phyloP scores from a whole-genome alignment of 768 basidiomycete genomes.

The Mycena floridula region DNA sequence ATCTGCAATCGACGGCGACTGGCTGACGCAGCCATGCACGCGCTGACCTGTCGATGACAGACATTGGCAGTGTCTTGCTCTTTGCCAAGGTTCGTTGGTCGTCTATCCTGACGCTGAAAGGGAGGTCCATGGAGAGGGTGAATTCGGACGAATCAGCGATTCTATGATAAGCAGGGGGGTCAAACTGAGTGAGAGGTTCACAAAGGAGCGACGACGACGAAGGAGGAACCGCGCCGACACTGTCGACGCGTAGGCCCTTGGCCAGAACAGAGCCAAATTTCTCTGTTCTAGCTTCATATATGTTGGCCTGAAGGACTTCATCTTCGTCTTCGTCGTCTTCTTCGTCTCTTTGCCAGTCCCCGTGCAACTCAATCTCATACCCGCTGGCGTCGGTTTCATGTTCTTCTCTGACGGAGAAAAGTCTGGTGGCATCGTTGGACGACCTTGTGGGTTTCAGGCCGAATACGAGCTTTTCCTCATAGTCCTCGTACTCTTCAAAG shows the following conservation, averaged over 20 bases:
- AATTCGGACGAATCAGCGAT: too few species aligned
- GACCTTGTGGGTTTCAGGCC: neutral
- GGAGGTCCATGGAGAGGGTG: neutral
- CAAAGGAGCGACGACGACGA: too few species aligned
- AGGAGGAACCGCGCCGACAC: too few species aligned
- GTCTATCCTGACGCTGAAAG: neutral
- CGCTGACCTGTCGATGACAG: neutral
- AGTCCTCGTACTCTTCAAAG: neutral
- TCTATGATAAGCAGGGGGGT: neutral
- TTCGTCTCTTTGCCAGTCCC: neutral
- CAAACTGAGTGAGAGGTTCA: too few species aligned
- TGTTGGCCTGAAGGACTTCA: too few species aligned
- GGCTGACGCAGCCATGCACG: neutral
- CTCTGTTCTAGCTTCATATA: too few species aligned
- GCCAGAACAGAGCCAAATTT: too few species aligned
- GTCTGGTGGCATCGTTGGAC: neutral
- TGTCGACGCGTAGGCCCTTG: too few species aligned
- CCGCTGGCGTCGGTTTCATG: neutral
- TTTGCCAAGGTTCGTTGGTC: neutral
- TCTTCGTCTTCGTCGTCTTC: neutral
- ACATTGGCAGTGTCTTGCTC: neutral
- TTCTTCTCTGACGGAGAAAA: constrained; percentile 1
- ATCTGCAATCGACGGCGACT: neutral
- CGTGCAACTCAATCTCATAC: neutral
- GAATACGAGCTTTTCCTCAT: neutral